Base-by-base conservation (phyloP, 805 yeast genomes). In the Candida patagonica region DNA sequence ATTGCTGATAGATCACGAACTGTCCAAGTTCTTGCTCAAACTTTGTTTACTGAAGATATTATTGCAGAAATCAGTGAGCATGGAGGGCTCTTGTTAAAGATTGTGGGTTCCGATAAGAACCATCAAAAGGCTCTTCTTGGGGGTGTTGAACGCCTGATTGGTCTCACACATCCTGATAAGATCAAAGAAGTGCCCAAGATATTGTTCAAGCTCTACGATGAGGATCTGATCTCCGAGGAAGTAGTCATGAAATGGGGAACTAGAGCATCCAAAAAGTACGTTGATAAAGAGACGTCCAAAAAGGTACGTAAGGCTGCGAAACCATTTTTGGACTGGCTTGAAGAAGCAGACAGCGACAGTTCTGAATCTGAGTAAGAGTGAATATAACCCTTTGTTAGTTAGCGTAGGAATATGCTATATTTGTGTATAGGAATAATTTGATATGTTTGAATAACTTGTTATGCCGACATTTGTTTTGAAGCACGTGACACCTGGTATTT, bases 281-380 rank as follows among this genome's bases (percentile, higher is more conserved):
- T 92, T 45, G 83, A 94, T 46, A 92, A 89, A 68, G 94, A 86
- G 35, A 71, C 78, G 25, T 80, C 94, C 39, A 89, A 89, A 69
- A 89, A 84, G 73, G 95, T 88, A 38, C 83, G 96, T 65, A 84
- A 79, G 65, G 92, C 96, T 34, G 96, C 96, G 45, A 88, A 87
- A 66, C 95, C 97, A 23, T 92, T 92, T 66, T 68, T 92, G 48
- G 78, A 81, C 50, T 92, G 98, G 98, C 75, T 92, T 51, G 80
- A 86, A 58, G 88, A 83, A 62, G 97, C 98, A 45, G 96, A 86
- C 52, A 80, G 78, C 59, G 89, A 80, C 48, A n/a, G n/a, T n/a
- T n/a, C n/a, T n/a, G n/a, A n/a, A n/a, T n/a, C n/a, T n/a, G n/a
- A n/a, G n/a, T n/a, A n/a, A n/a, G n/a, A n/a, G n/a, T n/a, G n/a